A percentile compares a stretch with the other conserved stretches of the same genome.
Evolutionary conservation across 192 early-diverging fungal genomes (phyloP).

Genomic region (Gorgonomyces haynaldii): DNA sequence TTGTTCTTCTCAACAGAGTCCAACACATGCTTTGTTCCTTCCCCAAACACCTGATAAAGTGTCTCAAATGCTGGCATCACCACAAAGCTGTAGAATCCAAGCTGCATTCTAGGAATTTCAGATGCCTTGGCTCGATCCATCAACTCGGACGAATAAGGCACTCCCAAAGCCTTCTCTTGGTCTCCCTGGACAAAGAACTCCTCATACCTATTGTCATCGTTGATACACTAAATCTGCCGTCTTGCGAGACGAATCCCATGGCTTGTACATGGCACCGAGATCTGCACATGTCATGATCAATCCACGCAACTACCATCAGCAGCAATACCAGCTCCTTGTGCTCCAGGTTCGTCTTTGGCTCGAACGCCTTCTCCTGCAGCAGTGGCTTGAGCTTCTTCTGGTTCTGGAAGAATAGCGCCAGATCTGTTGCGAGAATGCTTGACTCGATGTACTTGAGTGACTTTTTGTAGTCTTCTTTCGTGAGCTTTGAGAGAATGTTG

Average conservation of each 20-base stretch:
- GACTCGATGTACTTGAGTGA: constrained; percentile 23
- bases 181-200: constrained; percentile 41
- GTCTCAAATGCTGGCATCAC: constrained; percentile 27
- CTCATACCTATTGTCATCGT: too few relatives aligned
- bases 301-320: constrained; percentile 12
- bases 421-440: constrained; percentile 31
- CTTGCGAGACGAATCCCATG: constrained; percentile 14
- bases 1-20: constrained; percentile 16
- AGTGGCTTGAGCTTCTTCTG: constrained; percentile 15
- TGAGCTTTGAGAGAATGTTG: constrained; percentile 24
- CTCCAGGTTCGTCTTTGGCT: not conserved
- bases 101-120: constrained; percentile 33
- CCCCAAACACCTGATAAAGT: constrained; percentile 5
- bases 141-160: constrained; percentile 26
- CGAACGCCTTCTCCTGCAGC: constrained; percentile 6
- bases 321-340: too few relatives aligned
- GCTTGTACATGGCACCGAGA: constrained; percentile 29
- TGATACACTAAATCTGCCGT: constrained; percentile 32
- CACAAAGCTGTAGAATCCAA: constrained; percentile 24
- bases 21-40: constrained; percentile 1
- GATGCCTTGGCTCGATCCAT: constrained; percentile 25
- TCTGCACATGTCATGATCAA: constrained; percentile 34
- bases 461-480: constrained; percentile 16
- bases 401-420: constrained; percentile 29
- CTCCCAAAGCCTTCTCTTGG: constrained; percentile 26